Base-by-base conservation (phyloP, 345 rosid genomes). In the Citrus cavaleriei region DNA sequence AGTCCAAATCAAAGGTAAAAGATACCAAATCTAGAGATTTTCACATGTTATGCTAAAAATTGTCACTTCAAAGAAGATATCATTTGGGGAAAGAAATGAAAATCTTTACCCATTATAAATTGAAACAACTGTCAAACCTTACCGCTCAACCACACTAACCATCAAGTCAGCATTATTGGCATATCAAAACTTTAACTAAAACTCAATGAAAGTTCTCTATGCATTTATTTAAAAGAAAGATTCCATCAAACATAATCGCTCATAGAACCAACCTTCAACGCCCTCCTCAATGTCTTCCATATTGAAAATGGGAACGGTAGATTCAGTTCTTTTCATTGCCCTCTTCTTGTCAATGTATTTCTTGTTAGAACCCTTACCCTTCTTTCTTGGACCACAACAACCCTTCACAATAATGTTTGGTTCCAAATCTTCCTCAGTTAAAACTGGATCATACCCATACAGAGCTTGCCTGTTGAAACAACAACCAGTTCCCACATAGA, bases 261-360 rank as follows among this genome's bases (percentile, higher is more conserved):
- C 27, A 27, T 18, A 78, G 81, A 71, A 82, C 88, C 35, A 77
- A 97, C 99, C 99, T 93, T 97, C 99, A 76, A 94, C 92, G 25
- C 98, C 98, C 83, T 97, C 99, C 68, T 97, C 99, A 61, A 91
- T 90, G 85, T 97, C 99, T 76, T 97, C 99, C 98, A 94, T 91
- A 80, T 92, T 97, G 92, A 94, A 94, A 85, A 97, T 95, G 59
- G 99, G 99, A 80, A 91, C 79, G 10, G 94, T 93, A 77, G 99
- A 97, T 84, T 97, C 98, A 72, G 98, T 93, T 90, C 99, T 94
- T 79, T 83, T 90, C 80, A 90, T 78, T 85, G 88, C 95, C 82
- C 87, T 90, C 77, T 92, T 96, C 76, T 89, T 91, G 87, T 97
- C 98, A 77, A 80, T 72, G 79, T 87, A 91, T 85, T 91, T 93